Percentiles rank a stretch among this genome's conserved stretches.
Evolutionary conservation across 768 basidiomycete species (phyloP).

Genomic region (Lactifluus subvellereus): DNA sequence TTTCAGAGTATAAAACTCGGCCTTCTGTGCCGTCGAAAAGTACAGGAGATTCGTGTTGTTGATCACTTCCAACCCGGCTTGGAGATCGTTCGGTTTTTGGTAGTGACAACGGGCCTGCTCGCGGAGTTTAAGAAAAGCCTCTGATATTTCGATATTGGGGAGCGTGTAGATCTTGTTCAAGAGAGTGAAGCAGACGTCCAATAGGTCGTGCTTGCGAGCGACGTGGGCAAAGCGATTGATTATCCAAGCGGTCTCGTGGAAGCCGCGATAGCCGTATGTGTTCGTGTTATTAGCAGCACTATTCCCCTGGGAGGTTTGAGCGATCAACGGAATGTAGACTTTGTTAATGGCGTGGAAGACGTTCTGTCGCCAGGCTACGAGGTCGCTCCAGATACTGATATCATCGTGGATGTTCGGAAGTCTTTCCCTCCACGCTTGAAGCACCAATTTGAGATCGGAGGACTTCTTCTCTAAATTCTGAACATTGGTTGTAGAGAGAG

Average conservation of each 20-base stretch:
- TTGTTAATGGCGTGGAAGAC: slow-evolving; percentile 97
- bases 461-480: slow-evolving; percentile 93
- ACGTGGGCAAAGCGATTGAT: slow-evolving; percentile 99
- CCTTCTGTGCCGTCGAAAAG: slow-evolving; percentile 91
- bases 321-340: slow-evolving; percentile 88
- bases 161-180: slow-evolving; percentile 97
- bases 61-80: slow-evolving; percentile 95
- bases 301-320: slow-evolving; percentile 40
- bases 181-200: slow-evolving; percentile 92
- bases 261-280: slow-evolving; percentile 91
- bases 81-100: slow-evolving; percentile 88
- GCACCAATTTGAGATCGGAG: slow-evolving; percentile 90
- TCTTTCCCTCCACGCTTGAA: slow-evolving; percentile 95
- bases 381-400: slow-evolving; percentile 97
- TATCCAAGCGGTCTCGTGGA: slow-evolving; percentile 99
- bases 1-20: slow-evolving; percentile 97
- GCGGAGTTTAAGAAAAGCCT: slow-evolving; percentile 96
- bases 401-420: slow-evolving; percentile 95
- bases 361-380: slow-evolving; percentile 99
- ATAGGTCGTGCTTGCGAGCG: slow-evolving; percentile 91
- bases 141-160: slow-evolving; percentile 99
- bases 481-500: slow-evolving; percentile 77
- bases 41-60: slow-evolving; percentile 99
- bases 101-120: slow-evolving; percentile 99
- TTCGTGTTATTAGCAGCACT: slow-evolving; percentile 54